Percentiles rank a stretch among this genome's conserved stretches.
Conservation (phyloP, 164 flowering plant genomes). For the Nymphaea colorata region DNA sequence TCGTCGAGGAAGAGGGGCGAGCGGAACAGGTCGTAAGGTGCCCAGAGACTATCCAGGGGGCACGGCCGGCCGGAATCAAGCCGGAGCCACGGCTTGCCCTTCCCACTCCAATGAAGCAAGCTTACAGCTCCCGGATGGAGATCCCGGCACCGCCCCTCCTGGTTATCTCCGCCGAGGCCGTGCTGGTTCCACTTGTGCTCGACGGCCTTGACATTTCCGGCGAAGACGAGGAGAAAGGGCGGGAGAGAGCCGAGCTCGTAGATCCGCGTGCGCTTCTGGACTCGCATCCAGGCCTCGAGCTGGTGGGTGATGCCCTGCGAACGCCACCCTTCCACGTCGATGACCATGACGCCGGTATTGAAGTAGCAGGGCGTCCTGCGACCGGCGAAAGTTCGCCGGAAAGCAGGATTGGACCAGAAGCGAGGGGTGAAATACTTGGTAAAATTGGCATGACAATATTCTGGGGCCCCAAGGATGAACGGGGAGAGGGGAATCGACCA, state of each 20-base stretch:
- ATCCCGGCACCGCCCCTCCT: constrained; percentile 10
- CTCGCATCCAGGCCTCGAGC: constrained; percentile 34
- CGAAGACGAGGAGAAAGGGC: constrained; percentile 14
- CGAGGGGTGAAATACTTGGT: constrained; percentile 32
- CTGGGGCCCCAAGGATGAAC: constrained; percentile 44
- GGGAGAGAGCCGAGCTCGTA: constrained; percentile 30
- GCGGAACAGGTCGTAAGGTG: constrained; percentile 12
- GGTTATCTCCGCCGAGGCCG: constrained; percentile 14
- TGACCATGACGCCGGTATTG: constrained; percentile 48
- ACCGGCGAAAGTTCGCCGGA: constrained; percentile 21
- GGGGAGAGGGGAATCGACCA: constrained; percentile 31
- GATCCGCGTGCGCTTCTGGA: constrained; percentile 59
- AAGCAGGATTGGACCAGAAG: constrained; percentile 29
- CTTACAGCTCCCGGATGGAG: constrained; percentile 15
- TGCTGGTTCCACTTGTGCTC: constrained; percentile 17
- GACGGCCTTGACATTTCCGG: constrained; percentile 13
- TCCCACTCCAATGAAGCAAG: constrained; percentile 18
- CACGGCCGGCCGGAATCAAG: constrained; percentile 10
- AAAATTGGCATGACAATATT: constrained; percentile 57
- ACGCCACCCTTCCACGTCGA: constrained; percentile 28
- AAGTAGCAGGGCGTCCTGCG: constrained; percentile 22
- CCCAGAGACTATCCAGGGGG: constrained; percentile 13
- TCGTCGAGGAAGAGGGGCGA: constrained; percentile 1
- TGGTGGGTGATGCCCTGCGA: constrained; percentile 22
- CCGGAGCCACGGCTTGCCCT: constrained; percentile 16